Percentiles rank a stretch among this genome's conserved stretches.
phyloP scores from a whole-genome alignment of 2,329 filamentous ascomycete species.

The Fusarium hostae region DNA sequence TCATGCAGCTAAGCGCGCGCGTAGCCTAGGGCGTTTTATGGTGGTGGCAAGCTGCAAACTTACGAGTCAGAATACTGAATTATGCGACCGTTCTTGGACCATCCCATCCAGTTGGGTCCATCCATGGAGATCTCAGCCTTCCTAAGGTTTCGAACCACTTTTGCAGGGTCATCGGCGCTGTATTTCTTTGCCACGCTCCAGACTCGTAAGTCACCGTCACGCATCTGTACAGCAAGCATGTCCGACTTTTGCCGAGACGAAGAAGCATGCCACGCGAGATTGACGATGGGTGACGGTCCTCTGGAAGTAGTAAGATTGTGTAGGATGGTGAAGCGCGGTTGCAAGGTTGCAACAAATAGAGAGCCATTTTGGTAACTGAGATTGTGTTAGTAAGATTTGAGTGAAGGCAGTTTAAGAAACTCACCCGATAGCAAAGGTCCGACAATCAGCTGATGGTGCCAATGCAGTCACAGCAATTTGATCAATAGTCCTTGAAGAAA shows the following conservation, averaged over 20 bases:
- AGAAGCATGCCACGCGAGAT: conserved; percentile 93
- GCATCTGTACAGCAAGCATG: conserved; percentile 94
- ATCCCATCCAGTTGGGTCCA: conserved; percentile 94
- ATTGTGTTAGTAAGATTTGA: conserved; percentile 22
- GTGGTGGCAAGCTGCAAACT: conserved; percentile 53
- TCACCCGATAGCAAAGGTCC: conserved; percentile 96
- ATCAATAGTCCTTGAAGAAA: conserved; percentile 87
- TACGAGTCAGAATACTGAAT: conserved; percentile 93
- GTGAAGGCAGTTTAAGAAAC: conserved; percentile 33
- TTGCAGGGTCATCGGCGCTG: conserved; percentile 78
- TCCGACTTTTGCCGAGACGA: conserved; percentile 96
- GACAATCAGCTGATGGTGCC: conserved; percentile 87
- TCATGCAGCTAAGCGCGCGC: conserved; percentile 59
- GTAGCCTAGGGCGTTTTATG: conserved; percentile 48
- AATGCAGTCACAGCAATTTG: conserved; percentile 96
- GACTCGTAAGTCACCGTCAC: conserved; percentile 90
- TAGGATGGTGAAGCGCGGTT: conserved; percentile 92
- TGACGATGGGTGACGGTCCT: conserved; percentile 86
- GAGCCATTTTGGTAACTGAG: conserved; percentile 92
- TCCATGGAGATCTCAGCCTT: conserved; percentile 77
- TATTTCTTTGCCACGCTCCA: conserved; percentile 94
- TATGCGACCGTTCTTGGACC: conserved; percentile 98
- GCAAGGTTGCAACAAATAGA: conserved; percentile 86
- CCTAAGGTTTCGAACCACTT: conserved; percentile 88
- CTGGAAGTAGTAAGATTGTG: conserved; percentile 90